Evolutionary conservation across 768 basidiomycete genomes (phyloP), one percentile per base, ranked within the genome.

Genomic region (Phanerodontia chrysosporium): DNA sequence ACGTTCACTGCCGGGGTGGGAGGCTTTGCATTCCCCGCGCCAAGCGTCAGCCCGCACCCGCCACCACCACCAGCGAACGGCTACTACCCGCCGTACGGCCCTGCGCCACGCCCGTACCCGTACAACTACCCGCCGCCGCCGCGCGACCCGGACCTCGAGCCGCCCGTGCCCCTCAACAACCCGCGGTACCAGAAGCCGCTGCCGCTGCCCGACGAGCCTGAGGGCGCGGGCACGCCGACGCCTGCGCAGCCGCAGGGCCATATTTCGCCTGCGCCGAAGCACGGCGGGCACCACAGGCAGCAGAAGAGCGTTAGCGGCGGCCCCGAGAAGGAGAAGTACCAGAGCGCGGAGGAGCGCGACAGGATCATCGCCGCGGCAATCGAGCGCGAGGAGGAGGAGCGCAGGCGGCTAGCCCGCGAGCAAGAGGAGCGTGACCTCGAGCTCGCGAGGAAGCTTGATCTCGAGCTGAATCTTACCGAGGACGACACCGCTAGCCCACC

Each of bases 111-210:
- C 24, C 35, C 28, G 21, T 29, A 45, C 65, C 58, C 57, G 25
- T 59, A 59, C 57, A 45, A 62, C 30, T 67, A 69, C 28, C 30
- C 59, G 28, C 62, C 61, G 3, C 57, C 63, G 22, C 61, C 58
- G 30, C 54, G 59, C 13, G 58, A 57, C 24, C 58, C 59, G 24
- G 58, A 55, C 46, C 45, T 62, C 27, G 70, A 73, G 27, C 56
- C 75, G 7, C 76, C 74, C 1, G 80, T 80, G 62, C 76, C 78
- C 27, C 76, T 80, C 62, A 70, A 78, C 9, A 67, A 73, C 36
- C 70, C 68, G 22, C 78, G 83, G 21, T 86, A 86, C 67, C 75
- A 78, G 46, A 72, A 78, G 0, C 83, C 85, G 16, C 70, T 85
- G 16, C 83, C 83, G 3, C 73, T 84, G 9, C 84, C 84, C 14